Evolutionary conservation across 495 filamentous ascomycete genomes (phyloP).

Genomic region (Thermothielavioides terrestris): DNA sequence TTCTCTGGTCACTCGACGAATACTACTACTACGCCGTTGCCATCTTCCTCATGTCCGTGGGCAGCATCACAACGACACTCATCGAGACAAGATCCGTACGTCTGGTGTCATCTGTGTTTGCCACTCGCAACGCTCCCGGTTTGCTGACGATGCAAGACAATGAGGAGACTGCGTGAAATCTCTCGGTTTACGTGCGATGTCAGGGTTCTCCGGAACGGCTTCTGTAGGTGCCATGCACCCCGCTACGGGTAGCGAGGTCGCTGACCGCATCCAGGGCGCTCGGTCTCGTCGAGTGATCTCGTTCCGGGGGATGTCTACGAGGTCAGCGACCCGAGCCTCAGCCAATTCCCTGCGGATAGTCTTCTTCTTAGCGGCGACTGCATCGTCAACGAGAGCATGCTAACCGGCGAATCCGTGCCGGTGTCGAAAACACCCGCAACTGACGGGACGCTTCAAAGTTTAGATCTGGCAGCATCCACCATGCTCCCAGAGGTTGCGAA

Average conservation of each 20-base stretch:
- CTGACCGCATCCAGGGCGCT: slow-evolving; percentile 56
- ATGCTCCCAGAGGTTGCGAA: slow-evolving; percentile 72
- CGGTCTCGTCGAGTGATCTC: slow-evolving; percentile 75
- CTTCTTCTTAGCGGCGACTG: slow-evolving; percentile 88
- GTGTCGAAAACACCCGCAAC: slow-evolving; percentile 85
- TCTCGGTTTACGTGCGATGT: slow-evolving; percentile 93
- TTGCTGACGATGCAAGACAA: slow-evolving; percentile 49
- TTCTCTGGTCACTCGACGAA: slow-evolving; percentile 89
- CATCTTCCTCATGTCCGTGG: slow-evolving; percentile 89
- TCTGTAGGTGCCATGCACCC: slow-evolving; percentile 55
- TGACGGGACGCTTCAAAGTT: slow-evolving; percentile 63
- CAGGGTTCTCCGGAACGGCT: slow-evolving; percentile 84
- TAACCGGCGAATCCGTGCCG: slow-evolving; percentile 95
- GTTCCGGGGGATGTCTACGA: slow-evolving; percentile 97
- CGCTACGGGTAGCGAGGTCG: neutral
- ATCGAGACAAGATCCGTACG: slow-evolving; percentile 79
- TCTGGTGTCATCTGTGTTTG: neutral
- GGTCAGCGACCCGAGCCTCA: slow-evolving; percentile 87
- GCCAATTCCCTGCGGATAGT: slow-evolving; percentile 91
- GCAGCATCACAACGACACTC: slow-evolving; percentile 83
- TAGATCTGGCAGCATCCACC: slow-evolving; percentile 70
- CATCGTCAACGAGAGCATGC: slow-evolving; percentile 99
- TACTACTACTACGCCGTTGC: slow-evolving; percentile 97
- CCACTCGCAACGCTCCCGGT: neutral
- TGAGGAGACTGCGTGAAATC: slow-evolving; percentile 83